Percentiles rank a stretch among this genome's conserved stretches.
Conservation (phyloP, 164 flowering plant genomes). For the Liquidambar formosana region DNA sequence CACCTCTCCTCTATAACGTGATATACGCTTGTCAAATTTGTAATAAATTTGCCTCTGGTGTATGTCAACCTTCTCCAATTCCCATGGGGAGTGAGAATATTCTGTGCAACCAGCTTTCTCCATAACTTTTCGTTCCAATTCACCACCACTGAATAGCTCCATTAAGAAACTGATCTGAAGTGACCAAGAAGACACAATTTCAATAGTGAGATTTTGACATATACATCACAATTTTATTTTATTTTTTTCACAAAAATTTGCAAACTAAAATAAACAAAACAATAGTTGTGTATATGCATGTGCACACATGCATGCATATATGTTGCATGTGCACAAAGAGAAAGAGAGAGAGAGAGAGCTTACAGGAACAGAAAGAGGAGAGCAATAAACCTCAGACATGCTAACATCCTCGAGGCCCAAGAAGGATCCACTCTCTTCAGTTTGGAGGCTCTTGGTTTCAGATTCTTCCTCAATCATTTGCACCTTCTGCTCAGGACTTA, state of each 20-base stretch:
- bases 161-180: constrained; percentile 57
- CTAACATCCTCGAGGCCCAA: constrained; percentile 73
- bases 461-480: constrained; percentile 79
- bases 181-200: constrained; percentile 5
- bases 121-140: constrained; percentile 72
- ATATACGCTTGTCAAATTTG: constrained; percentile 65
- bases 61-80: constrained; percentile 65
- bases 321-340: not conserved
- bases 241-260: too few relatives aligned
- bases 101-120: constrained; percentile 76
- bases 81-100: constrained; percentile 85
- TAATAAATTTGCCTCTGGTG: constrained; percentile 75
- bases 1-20: constrained; percentile 82
- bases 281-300: not conserved
- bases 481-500: constrained; percentile 96
- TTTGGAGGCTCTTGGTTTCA: constrained; percentile 56
- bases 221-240: not conserved
- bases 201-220: not conserved
- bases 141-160: constrained; percentile 75
- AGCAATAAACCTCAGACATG: constrained; percentile 75
- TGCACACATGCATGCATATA: not conserved
- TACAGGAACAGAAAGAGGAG: constrained; percentile 65
- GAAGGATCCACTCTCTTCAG: constrained; percentile 80
- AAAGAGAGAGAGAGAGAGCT: constrained; percentile 36
- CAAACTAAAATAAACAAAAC: not conserved